Percentiles rank a stretch among this genome's conserved stretches.
phyloP scores from a whole-genome alignment of 176 grass and related monocot species.

The Otatea glauca region DNA sequence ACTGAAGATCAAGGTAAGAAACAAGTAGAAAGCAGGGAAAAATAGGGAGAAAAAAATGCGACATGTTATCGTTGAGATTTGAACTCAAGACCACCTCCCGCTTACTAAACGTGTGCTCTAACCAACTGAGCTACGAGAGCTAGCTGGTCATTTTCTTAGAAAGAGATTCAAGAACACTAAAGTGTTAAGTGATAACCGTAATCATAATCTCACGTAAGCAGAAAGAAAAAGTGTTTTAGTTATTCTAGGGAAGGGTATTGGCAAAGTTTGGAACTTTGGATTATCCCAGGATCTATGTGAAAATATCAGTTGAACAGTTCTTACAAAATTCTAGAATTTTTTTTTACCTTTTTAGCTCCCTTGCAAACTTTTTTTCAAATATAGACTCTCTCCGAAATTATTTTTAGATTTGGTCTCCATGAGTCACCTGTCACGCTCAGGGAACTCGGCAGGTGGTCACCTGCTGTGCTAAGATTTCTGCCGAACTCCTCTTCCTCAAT shows the following conservation, averaged over 20 bases:
- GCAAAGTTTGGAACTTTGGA: background rate
- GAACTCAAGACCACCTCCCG: conserved; percentile 95
- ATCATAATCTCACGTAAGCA: background rate
- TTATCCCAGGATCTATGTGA: background rate
- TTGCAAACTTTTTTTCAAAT: too few relatives aligned
- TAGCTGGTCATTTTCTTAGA: too few relatives aligned
- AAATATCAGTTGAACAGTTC: too few relatives aligned
- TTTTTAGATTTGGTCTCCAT: too few relatives aligned
- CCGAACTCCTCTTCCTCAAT: too few relatives aligned
- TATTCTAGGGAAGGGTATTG: background rate
- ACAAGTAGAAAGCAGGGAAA: background rate
- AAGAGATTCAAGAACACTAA: too few relatives aligned
- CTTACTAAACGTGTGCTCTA: conserved; percentile 99
- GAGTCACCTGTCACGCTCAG: too few relatives aligned
- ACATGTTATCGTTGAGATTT: conserved; percentile 78
- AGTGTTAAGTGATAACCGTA: background rate
- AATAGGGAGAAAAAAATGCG: background rate
- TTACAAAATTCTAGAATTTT: too few relatives aligned
- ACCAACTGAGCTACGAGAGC: conserved; percentile 98
- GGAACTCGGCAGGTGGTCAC: too few relatives aligned
- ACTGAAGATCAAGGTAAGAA: background rate
- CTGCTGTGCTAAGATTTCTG: too few relatives aligned
- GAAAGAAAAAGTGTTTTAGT: background rate
- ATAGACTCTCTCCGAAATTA: too few relatives aligned
- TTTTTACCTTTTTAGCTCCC: too few relatives aligned